These are phyloP conservation scores for Trifolium pratense DNA, from an alignment of 306 rosid species.

Conservation along the genomic window DNA sequence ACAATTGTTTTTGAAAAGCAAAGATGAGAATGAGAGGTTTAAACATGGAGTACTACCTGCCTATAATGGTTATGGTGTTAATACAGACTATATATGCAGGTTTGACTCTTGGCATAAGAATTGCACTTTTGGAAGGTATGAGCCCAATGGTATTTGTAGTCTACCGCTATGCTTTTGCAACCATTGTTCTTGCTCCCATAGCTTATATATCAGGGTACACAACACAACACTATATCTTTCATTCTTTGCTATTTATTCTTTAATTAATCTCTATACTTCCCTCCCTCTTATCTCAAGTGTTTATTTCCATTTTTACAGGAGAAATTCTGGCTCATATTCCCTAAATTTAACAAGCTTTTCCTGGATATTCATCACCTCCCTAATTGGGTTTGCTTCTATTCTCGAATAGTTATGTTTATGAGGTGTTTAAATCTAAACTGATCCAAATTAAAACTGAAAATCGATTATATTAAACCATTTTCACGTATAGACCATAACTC, in stretches of 20 bases:
- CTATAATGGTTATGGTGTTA: constrained; percentile 51
- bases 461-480: too few species aligned
- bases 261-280: too few species aligned
- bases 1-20: neutral
- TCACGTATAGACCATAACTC: too few species aligned
- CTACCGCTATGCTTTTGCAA: constrained; percentile 60
- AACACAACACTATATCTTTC: too few species aligned
- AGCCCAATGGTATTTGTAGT: constrained; percentile 55
- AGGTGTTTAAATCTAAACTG: too few species aligned
- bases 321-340: constrained; percentile 38
- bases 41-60: constrained; percentile 36
- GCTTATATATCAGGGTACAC: constrained; percentile 51
- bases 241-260: too few species aligned
- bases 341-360: constrained; percentile 52
- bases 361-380: constrained; percentile 52
- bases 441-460: too few species aligned
- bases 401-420: neutral
- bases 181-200: constrained; percentile 52
- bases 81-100: constrained; percentile 52
- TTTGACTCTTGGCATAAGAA: constrained; percentile 45
- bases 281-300: too few species aligned
- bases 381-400: constrained; percentile 57
- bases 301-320: constrained; percentile 33
- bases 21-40: constrained; percentile 37
- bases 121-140: constrained; percentile 56